phyloP scores from a whole-genome alignment of 192 early-diverging fungal species.

The Nowakowskiella sp. region DNA sequence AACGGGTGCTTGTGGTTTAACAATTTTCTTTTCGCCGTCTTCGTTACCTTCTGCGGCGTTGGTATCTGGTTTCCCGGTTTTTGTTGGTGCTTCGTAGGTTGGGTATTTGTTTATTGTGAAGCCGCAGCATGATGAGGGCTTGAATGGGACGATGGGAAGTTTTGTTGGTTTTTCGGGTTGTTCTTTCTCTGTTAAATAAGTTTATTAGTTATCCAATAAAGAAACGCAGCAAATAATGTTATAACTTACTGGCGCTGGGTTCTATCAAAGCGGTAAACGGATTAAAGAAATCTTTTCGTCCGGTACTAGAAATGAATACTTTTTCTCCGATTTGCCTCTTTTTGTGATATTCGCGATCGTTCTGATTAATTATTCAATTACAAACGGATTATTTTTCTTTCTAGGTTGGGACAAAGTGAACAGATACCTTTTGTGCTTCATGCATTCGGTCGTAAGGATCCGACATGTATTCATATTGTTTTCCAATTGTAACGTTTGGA shows the following conservation, averaged over 20 bases:
- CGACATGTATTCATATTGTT: conserved; percentile 36
- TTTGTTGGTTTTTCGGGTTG: background rate
- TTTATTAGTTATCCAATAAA: background rate
- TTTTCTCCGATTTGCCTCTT: conserved; percentile 37
- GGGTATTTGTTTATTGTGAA: conserved; percentile 52
- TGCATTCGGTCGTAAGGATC: conserved; percentile 38
- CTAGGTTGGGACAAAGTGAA: background rate
- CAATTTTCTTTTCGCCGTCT: background rate
- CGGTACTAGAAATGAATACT: conserved; percentile 32
- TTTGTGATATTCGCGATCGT: conserved; percentile 27
- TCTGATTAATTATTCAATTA: conserved; percentile 4
- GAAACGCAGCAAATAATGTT: background rate
- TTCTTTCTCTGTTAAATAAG: background rate
- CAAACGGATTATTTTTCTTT: background rate
- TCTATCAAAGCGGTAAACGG: conserved; percentile 29
- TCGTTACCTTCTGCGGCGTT: conserved; percentile 3
- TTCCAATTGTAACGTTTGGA: conserved; percentile 46
- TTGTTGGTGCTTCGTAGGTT: conserved; percentile 24
- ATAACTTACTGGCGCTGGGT: background rate
- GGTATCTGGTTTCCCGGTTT: too few relatives aligned
- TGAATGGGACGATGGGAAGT: conserved; percentile 30
- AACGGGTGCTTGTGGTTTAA: conserved; percentile 18
- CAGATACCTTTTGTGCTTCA: conserved; percentile 7
- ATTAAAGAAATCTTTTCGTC: conserved; percentile 38
- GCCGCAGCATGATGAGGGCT: conserved; percentile 37